A percentile compares a stretch with the other conserved stretches of the same genome.
Evolutionary conservation across 208 protist species (phyloP).

Genomic region (Trichomonas vaginalis): DNA sequence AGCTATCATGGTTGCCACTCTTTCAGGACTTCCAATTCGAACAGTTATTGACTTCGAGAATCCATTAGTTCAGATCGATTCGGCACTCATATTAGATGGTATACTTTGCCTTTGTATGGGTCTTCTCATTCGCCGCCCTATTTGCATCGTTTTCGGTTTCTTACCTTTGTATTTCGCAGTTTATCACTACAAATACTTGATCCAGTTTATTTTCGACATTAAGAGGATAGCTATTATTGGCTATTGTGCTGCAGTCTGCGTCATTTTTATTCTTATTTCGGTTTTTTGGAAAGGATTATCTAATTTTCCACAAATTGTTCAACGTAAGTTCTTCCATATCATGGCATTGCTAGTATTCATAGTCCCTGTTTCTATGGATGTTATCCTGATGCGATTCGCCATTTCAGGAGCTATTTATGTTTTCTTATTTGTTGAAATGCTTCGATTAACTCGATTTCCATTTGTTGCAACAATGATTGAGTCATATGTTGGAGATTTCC

Average conservation of each 20-base stretch:
- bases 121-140: background rate
- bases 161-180: background rate
- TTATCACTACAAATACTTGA: background rate
- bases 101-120: background rate
- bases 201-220: background rate
- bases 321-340: slow-evolving; percentile 9
- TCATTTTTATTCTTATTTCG: background rate
- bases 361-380: background rate
- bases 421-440: background rate
- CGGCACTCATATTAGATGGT: background rate
- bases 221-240: background rate
- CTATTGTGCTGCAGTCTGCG: background rate
- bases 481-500: background rate
- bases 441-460: background rate
- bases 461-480: background rate
- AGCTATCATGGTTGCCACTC: background rate
- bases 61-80: background rate
- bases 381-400: background rate
- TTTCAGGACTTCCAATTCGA: background rate
- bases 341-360: background rate
- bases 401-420: background rate
- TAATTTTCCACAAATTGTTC: background rate
- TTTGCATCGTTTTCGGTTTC: background rate
- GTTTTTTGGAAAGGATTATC: background rate
- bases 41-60: background rate